Evolutionary conservation across 1,139 yeast species (phyloP).

Genomic region (Geotrichum aggregatum): DNA sequence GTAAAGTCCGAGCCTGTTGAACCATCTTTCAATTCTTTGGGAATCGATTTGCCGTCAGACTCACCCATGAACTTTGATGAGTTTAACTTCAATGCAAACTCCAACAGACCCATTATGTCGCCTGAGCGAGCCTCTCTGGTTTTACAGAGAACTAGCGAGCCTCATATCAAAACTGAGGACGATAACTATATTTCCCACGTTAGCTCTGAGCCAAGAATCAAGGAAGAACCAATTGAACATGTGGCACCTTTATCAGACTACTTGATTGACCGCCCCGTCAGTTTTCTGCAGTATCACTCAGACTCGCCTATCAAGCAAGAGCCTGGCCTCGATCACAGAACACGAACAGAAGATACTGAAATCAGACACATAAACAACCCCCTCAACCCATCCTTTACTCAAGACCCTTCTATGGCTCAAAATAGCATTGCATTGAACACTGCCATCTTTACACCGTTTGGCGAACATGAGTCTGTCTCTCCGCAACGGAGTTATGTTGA

Average conservation of each 20-base stretch:
- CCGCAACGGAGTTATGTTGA: not conserved
- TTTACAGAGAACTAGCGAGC: not conserved
- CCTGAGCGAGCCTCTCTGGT: not conserved
- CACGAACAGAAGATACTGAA: too few species aligned
- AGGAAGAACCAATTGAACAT: conserved; percentile 2
- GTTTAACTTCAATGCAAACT: not conserved
- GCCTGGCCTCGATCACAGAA: not conserved
- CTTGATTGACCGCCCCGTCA: conserved; percentile 6
- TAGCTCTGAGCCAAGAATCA: not conserved
- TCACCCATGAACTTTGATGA: conserved; percentile 6
- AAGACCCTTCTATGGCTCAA: conserved; percentile 1
- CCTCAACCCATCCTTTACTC: not conserved
- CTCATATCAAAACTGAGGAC: conserved; percentile 3
- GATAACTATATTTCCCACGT: not conserved
- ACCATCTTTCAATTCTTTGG: not conserved
- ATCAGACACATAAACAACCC: not conserved
- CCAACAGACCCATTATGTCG: not conserved
- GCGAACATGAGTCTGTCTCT: not conserved
- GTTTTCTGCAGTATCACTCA: not conserved
- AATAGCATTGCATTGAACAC: conserved; percentile 6
- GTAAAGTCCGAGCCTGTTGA: not conserved
- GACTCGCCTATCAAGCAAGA: conserved; percentile 7
- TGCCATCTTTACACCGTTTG: conserved; percentile 1
- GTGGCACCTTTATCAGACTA: not conserved
- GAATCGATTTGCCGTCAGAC: not conserved